Conservation (phyloP, 2,329 filamentous ascomycete species). For the Venturia asperata region DNA sequence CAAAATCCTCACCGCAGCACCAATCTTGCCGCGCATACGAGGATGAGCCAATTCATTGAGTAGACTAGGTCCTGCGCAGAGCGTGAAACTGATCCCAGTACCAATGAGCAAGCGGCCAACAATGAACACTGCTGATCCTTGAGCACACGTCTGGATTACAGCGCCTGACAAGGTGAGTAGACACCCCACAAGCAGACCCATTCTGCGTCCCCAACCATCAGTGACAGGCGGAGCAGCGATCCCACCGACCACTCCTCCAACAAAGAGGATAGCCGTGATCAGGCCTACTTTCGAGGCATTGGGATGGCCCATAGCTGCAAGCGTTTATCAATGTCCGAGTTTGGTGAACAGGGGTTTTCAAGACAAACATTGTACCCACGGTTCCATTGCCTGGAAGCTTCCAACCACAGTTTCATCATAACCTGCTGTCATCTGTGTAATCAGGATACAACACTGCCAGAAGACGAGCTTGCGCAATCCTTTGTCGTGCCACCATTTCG, state of each 20-base stretch:
- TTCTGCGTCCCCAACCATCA: conserved; percentile 41
- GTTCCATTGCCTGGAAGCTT: conserved; percentile 40
- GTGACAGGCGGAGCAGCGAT: conserved; percentile 43
- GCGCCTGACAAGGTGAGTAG: conserved; percentile 42
- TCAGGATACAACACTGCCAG: conserved; percentile 16
- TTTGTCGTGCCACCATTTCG: conserved; percentile 15
- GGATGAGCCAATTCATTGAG: conserved; percentile 58
- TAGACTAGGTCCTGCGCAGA: conserved; percentile 56
- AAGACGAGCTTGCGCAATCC: conserved; percentile 11
- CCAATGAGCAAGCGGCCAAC: conserved; percentile 56
- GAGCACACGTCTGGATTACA: conserved; percentile 42
- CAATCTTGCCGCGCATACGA: conserved; percentile 53
- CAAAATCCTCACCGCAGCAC: conserved; percentile 34
- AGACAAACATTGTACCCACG: conserved; percentile 36
- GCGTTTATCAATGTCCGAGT: conserved; percentile 23
- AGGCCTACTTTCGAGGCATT: background rate
- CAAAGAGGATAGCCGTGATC: conserved; percentile 40
- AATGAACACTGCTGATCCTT: conserved; percentile 47
- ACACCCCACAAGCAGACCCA: conserved; percentile 43
- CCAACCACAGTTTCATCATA: conserved; percentile 49
- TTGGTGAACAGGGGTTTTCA: background rate
- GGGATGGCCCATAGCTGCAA: background rate
- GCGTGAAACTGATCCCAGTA: conserved; percentile 54
- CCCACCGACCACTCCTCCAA: conserved; percentile 44
- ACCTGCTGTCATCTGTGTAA: conserved; percentile 35